Conservation (phyloP, 1,284 basidiomycete genomes). For the Marasmius oreades region DNA sequence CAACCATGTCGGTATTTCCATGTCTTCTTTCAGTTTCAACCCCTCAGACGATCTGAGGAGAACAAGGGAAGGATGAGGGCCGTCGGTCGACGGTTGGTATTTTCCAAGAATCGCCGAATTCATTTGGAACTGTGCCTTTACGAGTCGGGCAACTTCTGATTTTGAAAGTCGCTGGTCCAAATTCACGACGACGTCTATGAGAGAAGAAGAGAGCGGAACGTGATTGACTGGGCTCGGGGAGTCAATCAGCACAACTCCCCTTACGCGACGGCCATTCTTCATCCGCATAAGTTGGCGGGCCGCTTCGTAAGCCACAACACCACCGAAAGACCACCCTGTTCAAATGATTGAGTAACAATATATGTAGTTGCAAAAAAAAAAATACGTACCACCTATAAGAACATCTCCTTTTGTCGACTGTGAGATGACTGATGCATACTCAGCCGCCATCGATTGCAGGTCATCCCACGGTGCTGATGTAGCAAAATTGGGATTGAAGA, state of each 20-base stretch:
- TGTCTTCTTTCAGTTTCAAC: constrained; percentile 28
- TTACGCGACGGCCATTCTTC: constrained; percentile 37
- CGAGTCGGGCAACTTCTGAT: constrained; percentile 13
- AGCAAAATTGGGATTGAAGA: constrained; percentile 53
- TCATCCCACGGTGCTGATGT: constrained; percentile 41
- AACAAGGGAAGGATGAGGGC: constrained; percentile 32
- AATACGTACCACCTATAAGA: constrained; percentile 55
- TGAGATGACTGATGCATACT: constrained; percentile 43
- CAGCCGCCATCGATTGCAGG: constrained; percentile 48
- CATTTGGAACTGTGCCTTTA: constrained; percentile 16
- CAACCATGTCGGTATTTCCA: constrained; percentile 45
- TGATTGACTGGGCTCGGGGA: constrained; percentile 52
- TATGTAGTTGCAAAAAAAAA: not conserved
- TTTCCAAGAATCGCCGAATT: constrained; percentile 14
- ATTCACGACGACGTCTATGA: constrained; percentile 40
- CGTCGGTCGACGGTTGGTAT: constrained; percentile 12
- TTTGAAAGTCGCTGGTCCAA: constrained; percentile 18
- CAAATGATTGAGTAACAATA: not conserved
- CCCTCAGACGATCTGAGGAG: constrained; percentile 43
- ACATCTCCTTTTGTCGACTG: constrained; percentile 31
- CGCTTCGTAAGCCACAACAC: constrained; percentile 63
- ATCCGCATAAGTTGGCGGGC: constrained; percentile 43
- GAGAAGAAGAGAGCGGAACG: constrained; percentile 42
- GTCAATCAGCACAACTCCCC: constrained; percentile 64
- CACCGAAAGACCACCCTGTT: constrained; percentile 80